phyloP scores from a whole-genome alignment of 345 rosid species.

The Mangifera indica region DNA sequence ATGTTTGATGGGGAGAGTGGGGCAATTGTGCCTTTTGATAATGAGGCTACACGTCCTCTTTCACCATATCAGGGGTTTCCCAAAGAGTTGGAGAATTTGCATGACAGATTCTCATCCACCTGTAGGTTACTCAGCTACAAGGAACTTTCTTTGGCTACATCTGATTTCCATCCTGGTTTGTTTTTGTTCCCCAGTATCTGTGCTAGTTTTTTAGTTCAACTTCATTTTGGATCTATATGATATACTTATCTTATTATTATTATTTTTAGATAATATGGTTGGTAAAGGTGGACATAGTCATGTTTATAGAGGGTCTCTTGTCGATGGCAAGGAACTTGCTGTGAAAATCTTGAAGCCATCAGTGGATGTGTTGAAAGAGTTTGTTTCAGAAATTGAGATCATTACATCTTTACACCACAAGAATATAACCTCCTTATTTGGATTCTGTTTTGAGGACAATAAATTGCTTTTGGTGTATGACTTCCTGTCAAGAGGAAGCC shows the following conservation, averaged over 20 bases:
- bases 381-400: slow-evolving; percentile 74
- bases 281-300: slow-evolving; percentile 95
- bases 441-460: slow-evolving; percentile 73
- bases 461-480: slow-evolving; percentile 76
- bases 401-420: slow-evolving; percentile 73
- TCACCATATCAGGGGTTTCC: slow-evolving; percentile 48
- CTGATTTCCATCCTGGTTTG: slow-evolving; percentile 68
- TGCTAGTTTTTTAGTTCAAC: slow-evolving; percentile 16
- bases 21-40: slow-evolving; percentile 50
- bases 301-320: slow-evolving; percentile 80
- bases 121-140: slow-evolving; percentile 80
- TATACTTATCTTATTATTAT: slow-evolving; percentile 9
- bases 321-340: slow-evolving; percentile 89
- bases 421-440: slow-evolving; percentile 76
- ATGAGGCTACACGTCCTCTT: slow-evolving; percentile 33
- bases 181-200: slow-evolving; percentile 13
- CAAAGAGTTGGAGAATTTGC: slow-evolving; percentile 61
- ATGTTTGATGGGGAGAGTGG: slow-evolving; percentile 53
- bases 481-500: slow-evolving; percentile 87
- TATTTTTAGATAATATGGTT: slow-evolving; percentile 70
- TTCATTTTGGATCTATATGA: slow-evolving; percentile 10
- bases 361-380: slow-evolving; percentile 60
- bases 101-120: slow-evolving; percentile 66
- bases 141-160: slow-evolving; percentile 71
- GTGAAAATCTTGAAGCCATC: slow-evolving; percentile 85